Evolutionary conservation across 2,329 filamentous ascomycete species (phyloP).

Genomic region (Trichophyton equinum): DNA sequence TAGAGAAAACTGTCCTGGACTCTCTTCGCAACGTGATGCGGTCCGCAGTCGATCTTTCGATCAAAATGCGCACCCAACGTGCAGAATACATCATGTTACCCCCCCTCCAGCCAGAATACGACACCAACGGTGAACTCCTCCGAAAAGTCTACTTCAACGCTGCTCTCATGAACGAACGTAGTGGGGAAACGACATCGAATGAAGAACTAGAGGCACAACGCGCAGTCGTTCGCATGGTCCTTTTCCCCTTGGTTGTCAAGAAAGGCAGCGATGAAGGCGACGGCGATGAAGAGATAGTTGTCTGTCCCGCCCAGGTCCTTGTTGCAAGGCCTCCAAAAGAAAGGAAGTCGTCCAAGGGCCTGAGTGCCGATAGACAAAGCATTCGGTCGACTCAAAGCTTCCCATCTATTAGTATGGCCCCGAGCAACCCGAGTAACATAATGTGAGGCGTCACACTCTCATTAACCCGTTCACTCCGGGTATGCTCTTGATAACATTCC

Average conservation of each 20-base stretch:
- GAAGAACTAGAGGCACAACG: constrained; percentile 66
- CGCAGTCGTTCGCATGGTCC: constrained; percentile 74
- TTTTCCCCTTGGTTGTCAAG: constrained; percentile 94
- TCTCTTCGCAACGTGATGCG: constrained; percentile 79
- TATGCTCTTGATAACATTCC: background rate
- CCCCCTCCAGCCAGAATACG: constrained; percentile 86
- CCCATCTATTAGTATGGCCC: constrained; percentile 33
- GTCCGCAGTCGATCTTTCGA: constrained; percentile 75
- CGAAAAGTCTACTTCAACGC: constrained; percentile 87
- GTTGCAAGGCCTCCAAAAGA: constrained; percentile 47
- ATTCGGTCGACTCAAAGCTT: constrained; percentile 31
- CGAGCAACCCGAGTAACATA: constrained; percentile 31
- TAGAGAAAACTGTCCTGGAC: constrained; percentile 67
- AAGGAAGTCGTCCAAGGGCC: constrained; percentile 27
- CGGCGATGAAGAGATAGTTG: constrained; percentile 77
- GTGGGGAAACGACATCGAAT: constrained; percentile 56
- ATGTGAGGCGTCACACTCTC: constrained; percentile 34
- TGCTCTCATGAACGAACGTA: constrained; percentile 86
- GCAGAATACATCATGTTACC: constrained; percentile 99
- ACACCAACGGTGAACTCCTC: constrained; percentile 77
- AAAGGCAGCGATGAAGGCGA: constrained; percentile 84
- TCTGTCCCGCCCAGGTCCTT: constrained; percentile 88
- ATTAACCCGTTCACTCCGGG: background rate
- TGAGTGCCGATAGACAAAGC: constrained; percentile 34
- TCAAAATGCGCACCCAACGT: constrained; percentile 94